Evolutionary conservation across 2,329 filamentous ascomycete genomes (phyloP), one percentile per base, ranked within the genome.

Genomic region (Fusarium compactum): DNA sequence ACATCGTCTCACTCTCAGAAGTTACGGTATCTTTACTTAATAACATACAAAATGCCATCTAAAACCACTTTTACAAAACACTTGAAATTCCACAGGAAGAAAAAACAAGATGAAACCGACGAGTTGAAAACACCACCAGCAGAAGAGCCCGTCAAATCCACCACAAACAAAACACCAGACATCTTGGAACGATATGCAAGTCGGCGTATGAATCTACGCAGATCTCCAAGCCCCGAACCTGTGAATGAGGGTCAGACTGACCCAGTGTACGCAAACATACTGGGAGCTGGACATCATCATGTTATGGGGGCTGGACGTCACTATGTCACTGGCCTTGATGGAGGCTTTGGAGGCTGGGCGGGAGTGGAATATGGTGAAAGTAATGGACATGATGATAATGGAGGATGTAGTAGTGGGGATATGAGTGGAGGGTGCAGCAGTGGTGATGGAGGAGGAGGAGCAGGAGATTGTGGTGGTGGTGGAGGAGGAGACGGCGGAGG

Each of bases 21-120:
- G 16, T n/a, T 11, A 20, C 3, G 16, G 8, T 9, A 9, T 14
- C 20, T 15, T 10, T 22, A 3, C n/a, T 20, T 14, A 20, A 45
- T 3, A 20, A 27, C 1, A 11, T 20, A 45, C 12, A 38, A 38
- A 18, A 70, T 70, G 67, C 32, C 45, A 22, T 53, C 48, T 8
- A 70, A 63, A 58, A 32, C 55, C 11, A 20, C 59, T 40, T 20
- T 70, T 6, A 29, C 38, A 22, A 70, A 70, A 25, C 56, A 38
- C 24, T 32, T 65, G 12, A 30, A 24, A 9, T 53, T 63, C 5
- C 38, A 43, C 38, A 46, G 38, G 6, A 40, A 38, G 20, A 43
- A 62, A 20, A 48, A 54, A 38, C 40, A 63, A 38, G 54, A 56
- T 12, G 29, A 57, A 25, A 10, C 40, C 9, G 61, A 70, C 16